A percentile compares a stretch with the other conserved stretches of the same genome.
These are phyloP conservation scores for Hypoxylon trugodes DNA, from an alignment of 495 filamentous ascomycete genomes.

Conservation along the genomic window DNA sequence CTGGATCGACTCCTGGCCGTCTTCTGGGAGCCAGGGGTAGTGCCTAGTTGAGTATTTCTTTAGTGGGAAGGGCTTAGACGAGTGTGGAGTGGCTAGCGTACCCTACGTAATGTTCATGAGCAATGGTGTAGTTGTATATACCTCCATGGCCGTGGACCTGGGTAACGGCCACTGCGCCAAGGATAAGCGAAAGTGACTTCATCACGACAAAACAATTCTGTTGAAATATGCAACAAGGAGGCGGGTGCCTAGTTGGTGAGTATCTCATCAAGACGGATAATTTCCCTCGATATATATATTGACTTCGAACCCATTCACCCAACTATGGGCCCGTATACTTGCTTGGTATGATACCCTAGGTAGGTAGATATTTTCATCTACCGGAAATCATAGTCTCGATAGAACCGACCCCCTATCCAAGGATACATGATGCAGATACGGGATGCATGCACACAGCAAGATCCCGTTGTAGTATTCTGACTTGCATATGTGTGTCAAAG, in stretches of 20 bases:
- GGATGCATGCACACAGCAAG: neutral
- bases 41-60: neutral
- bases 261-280: neutral
- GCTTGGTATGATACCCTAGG: no score
- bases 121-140: neutral
- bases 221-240: neutral
- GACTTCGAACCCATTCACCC: no score
- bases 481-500: neutral
- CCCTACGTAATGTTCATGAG: neutral
- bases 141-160: neutral
- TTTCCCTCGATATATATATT: neutral
- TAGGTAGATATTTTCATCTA: neutral
- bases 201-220: neutral
- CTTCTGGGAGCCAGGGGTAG: neutral
- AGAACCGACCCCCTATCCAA: neutral
- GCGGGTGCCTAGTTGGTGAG: neutral
- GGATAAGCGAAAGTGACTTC: neutral
- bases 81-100: neutral
- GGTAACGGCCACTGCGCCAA: neutral
- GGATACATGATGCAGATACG: no score
- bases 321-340: no score
- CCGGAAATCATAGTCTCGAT: neutral
- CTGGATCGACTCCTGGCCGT: neutral
- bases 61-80: neutral
- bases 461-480: neutral